These are phyloP conservation scores for Xylaria nigripes DNA, from an alignment of 495 filamentous ascomycete genomes.

Conservation along the genomic window DNA sequence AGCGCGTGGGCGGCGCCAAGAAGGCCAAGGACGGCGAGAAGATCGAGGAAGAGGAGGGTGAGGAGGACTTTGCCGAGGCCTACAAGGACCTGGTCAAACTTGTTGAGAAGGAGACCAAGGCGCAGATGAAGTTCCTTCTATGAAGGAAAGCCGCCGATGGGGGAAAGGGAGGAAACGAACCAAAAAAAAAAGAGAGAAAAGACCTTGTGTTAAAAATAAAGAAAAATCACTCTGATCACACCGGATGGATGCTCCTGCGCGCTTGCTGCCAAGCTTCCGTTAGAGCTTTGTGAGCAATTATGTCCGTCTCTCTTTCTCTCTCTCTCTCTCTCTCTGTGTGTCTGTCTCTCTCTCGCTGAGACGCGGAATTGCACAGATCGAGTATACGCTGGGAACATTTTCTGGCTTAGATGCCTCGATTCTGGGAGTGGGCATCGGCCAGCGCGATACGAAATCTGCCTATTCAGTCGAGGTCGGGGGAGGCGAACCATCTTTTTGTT, in stretches of 20 bases:
- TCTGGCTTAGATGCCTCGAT: not conserved
- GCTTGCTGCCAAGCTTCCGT: not conserved
- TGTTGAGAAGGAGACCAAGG: slow-evolving; percentile 58
- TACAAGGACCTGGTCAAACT: slow-evolving; percentile 67
- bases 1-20: slow-evolving; percentile 36
- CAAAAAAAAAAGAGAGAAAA: not conserved
- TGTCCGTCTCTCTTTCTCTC: too few relatives aligned
- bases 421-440: not conserved
- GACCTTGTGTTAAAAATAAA: not conserved
- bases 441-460: not conserved
- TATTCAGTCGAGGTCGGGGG: too few relatives aligned
- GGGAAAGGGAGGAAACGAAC: not conserved
- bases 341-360: not conserved
- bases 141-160: too few relatives aligned
- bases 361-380: not conserved
- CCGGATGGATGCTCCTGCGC: too few relatives aligned
- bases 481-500: too few relatives aligned
- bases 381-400: not conserved
- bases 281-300: not conserved
- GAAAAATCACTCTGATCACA: too few relatives aligned
- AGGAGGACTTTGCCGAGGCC: slow-evolving; percentile 62
- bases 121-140: slow-evolving; percentile 22
- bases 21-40: slow-evolving; percentile 38
- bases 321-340: too few relatives aligned
- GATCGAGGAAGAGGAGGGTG: slow-evolving; percentile 40